Evolutionary conservation across 169 alveolate genomes (phyloP).

Genomic region (Plasmodium falciparum): DNA sequence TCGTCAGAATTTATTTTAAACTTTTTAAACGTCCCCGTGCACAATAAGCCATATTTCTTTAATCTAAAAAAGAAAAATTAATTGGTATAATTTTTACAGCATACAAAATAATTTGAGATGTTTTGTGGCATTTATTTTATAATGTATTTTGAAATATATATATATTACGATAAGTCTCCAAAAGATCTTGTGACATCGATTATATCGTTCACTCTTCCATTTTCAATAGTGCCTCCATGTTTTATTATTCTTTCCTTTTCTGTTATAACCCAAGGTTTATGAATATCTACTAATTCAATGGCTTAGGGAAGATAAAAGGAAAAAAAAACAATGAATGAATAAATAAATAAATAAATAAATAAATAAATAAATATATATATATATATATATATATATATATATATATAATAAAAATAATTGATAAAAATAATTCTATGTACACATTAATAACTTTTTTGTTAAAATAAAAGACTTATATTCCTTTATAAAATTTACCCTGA

Average conservation of each 20-base stretch:
- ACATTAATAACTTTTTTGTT: slow-evolving; percentile 12
- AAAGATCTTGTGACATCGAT: slow-evolving; percentile 96
- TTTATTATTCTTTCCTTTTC: slow-evolving; percentile 94
- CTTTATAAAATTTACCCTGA: slow-evolving; percentile 16
- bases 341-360: not conserved
- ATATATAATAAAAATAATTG: not conserved
- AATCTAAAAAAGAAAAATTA: slow-evolving; percentile 69
- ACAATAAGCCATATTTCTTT: slow-evolving; percentile 87
- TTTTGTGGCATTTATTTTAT: not conserved
- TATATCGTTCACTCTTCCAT: slow-evolving; percentile 96
- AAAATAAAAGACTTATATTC: not conserved
- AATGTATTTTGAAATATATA: not conserved
- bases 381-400: slow-evolving; percentile 7
- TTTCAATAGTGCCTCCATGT: slow-evolving; percentile 97
- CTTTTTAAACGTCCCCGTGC: slow-evolving; percentile 85
- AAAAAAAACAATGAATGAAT: not conserved
- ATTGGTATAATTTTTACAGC: not conserved
- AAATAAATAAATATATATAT: not conserved
- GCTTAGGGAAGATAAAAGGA: slow-evolving; percentile 71
- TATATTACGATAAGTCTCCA: slow-evolving; percentile 96
- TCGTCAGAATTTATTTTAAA: slow-evolving; percentile 84
- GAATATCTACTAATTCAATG: slow-evolving; percentile 95
- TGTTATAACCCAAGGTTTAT: slow-evolving; percentile 95
- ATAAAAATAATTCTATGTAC: slow-evolving; percentile 1
- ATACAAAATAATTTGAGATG: not conserved